Evolutionary conservation across 2,329 filamentous ascomycete genomes (phyloP).

Genomic region (Calycina marina): DNA sequence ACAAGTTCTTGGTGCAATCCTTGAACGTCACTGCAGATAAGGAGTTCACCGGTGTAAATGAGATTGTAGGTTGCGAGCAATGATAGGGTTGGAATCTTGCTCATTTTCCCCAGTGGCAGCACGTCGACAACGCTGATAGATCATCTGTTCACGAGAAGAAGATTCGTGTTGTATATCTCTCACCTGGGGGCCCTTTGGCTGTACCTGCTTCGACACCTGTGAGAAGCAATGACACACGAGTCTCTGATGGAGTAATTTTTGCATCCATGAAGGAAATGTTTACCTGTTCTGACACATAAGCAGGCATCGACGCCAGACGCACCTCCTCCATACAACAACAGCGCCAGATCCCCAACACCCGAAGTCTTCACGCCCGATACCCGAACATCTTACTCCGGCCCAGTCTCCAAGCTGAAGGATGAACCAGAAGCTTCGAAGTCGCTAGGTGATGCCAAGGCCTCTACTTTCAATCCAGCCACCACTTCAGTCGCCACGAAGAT

Average conservation of each 20-base stretch:
- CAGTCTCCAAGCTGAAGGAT: conserved; percentile 19
- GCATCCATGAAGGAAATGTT: too few relatives aligned
- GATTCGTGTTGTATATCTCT: conserved; percentile 79
- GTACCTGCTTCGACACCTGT: conserved; percentile 14
- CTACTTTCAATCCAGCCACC: conserved; percentile 13
- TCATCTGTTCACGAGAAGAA: conserved; percentile 77
- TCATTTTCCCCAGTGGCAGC: conserved; percentile 38
- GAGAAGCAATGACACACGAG: conserved; percentile 15
- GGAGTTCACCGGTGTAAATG: conserved; percentile 65
- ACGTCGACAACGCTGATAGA: conserved; percentile 62
- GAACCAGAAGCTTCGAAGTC: conserved; percentile 23
- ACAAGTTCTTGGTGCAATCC: conserved; percentile 96
- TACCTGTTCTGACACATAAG: too few relatives aligned
- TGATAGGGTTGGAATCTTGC: conserved; percentile 1
- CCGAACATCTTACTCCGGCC: conserved; percentile 16
- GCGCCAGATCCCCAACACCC: conserved; percentile 34
- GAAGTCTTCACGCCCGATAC: conserved; percentile 23
- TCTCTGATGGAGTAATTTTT: conserved; percentile 13
- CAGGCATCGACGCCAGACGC: conserved; percentile 8
- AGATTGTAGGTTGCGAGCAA: conserved; percentile 50
- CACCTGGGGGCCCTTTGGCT: conserved; percentile 34
- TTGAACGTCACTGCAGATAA: conserved; percentile 71
- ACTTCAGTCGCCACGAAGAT: conserved; percentile 32
- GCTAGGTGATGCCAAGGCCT: conserved; percentile 24
- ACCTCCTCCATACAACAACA: conserved; percentile 31